Conservation (phyloP, 306 rosid species). For the Vigna unguiculata region DNA sequence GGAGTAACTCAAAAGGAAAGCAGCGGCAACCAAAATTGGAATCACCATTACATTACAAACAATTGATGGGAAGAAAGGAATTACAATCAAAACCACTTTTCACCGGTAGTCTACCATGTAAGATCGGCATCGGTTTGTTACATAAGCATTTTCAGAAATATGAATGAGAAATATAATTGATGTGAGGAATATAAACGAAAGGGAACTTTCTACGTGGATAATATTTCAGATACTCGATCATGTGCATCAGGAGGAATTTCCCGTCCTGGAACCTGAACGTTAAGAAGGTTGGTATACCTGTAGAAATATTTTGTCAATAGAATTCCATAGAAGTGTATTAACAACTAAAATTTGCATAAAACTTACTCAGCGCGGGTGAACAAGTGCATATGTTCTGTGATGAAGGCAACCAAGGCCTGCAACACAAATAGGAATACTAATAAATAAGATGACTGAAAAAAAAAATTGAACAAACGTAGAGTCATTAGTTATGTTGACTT, state of each 20-base stretch:
- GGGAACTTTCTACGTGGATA: constrained; percentile 59
- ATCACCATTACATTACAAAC: constrained; percentile 51
- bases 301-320: constrained; percentile 41
- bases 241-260: constrained; percentile 87
- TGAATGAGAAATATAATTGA: constrained; percentile 36
- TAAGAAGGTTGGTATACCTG: constrained; percentile 88
- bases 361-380: constrained; percentile 84
- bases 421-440: constrained; percentile 42
- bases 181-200: constrained; percentile 33
- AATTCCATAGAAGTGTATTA: constrained; percentile 25
- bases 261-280: constrained; percentile 92
- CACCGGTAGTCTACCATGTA: constrained; percentile 26
- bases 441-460: constrained; percentile 37
- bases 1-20: constrained; percentile 18
- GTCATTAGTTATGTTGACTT: constrained; percentile 48
- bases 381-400: constrained; percentile 84
- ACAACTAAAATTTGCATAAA: constrained; percentile 34
- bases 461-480: constrained; percentile 17
- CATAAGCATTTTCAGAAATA: constrained; percentile 40
- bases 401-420: constrained; percentile 97
- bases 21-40: constrained; percentile 57
- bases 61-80: constrained; percentile 33
- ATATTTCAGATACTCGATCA: constrained; percentile 70
- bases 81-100: constrained; percentile 36
- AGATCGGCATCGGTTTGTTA: constrained; percentile 45